Evolutionary conservation across 441 rosid species (phyloP).

Genomic region (Euphorbia celastroides): DNA sequence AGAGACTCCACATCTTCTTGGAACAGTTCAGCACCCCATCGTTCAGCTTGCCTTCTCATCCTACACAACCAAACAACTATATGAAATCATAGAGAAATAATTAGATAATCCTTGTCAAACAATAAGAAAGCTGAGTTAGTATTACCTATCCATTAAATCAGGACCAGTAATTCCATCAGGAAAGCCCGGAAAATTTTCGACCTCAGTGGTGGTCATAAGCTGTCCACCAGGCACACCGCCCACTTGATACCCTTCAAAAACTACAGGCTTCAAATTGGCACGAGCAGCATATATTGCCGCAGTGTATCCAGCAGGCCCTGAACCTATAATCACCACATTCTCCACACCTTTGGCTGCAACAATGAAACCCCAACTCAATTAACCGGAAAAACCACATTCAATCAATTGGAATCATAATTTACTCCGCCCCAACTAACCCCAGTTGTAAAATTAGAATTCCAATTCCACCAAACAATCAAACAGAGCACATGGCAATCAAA

Average conservation of each 20-base stretch:
- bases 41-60: slow-evolving; percentile 94
- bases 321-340: slow-evolving; percentile 86
- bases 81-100: background rate
- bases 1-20: slow-evolving; percentile 89
- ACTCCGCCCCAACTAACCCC: background rate
- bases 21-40: slow-evolving; percentile 92
- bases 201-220: slow-evolving; percentile 95
- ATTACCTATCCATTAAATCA: slow-evolving; percentile 93
- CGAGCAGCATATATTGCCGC: slow-evolving; percentile 98
- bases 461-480: background rate
- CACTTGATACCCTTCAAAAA: slow-evolving; percentile 93
- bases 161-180: slow-evolving; percentile 98
- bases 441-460: background rate
- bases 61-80: slow-evolving; percentile 30
- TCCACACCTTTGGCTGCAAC: slow-evolving; percentile 68
- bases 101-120: background rate
- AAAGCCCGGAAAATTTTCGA: slow-evolving; percentile 96
- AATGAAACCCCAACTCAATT: background rate
- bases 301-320: slow-evolving; percentile 97
- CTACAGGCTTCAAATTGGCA: slow-evolving; percentile 95
- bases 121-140: background rate
- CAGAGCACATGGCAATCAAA: background rate
- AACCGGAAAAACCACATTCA: background rate
- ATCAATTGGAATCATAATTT: background rate
- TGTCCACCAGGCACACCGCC: slow-evolving; percentile 99